Conservation (phyloP, 2,329 filamentous ascomycete species). For the Calycina marina region DNA sequence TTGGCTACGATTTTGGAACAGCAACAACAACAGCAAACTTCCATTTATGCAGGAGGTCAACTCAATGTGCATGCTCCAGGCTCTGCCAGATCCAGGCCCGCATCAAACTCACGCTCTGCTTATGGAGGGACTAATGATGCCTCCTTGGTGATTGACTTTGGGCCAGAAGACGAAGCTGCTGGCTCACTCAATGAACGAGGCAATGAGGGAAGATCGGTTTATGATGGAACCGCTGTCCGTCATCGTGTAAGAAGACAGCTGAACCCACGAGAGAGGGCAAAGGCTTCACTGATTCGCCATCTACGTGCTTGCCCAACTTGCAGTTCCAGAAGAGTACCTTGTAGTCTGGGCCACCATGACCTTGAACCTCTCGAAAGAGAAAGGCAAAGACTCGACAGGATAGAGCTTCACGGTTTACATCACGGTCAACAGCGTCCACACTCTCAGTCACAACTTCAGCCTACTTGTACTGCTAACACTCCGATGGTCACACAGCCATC, state of each 20-base stretch:
- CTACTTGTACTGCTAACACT: neutral
- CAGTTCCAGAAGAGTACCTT: neutral
- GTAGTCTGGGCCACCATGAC: neutral
- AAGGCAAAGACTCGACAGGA: neutral
- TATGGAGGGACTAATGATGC: constrained; percentile 12
- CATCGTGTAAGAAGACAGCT: neutral
- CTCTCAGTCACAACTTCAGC: neutral
- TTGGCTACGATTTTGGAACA: neutral
- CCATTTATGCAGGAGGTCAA: neutral
- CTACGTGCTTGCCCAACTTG: neutral
- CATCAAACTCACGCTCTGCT: constrained; percentile 8
- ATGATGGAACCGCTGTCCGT: neutral
- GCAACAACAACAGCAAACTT: neutral
- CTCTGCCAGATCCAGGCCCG: constrained; percentile 10
- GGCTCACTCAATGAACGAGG: too few relatives aligned
- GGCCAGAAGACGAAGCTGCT: constrained; percentile 5
- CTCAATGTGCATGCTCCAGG: constrained; percentile 4
- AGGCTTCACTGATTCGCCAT: neutral
- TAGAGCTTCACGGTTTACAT: neutral
- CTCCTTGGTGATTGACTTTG: constrained; percentile 19
- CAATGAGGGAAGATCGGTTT: neutral
- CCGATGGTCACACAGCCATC: neutral
- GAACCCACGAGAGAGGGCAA: neutral
- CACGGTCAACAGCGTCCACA: neutral
- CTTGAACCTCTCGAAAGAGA: neutral